Conservation (phyloP, 768 basidiomycete species). For the Macrocybe gigantea region DNA sequence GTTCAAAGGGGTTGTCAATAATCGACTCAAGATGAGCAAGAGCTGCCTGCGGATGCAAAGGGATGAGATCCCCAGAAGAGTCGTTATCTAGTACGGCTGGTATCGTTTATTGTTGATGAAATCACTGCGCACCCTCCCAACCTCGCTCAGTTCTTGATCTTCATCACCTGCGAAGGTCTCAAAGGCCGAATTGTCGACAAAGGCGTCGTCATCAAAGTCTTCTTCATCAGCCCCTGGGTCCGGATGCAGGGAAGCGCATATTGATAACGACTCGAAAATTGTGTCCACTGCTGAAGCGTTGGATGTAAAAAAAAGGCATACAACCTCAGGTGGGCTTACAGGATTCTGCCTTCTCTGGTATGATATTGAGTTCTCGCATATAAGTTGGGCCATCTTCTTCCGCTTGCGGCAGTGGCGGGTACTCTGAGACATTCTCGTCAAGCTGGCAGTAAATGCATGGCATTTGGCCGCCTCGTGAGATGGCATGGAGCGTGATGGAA, state of each 20-base stretch:
- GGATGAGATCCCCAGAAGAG: constrained; percentile 18
- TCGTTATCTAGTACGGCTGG: constrained; percentile 73
- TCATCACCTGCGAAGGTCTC: constrained; percentile 50
- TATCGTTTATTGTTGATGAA: constrained; percentile 72
- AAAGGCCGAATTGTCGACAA: constrained; percentile 51
- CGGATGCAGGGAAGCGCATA: constrained; percentile 82
- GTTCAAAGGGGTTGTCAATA: constrained; percentile 49
- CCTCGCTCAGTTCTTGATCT: constrained; percentile 74
- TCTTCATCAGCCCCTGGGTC: constrained; percentile 46
- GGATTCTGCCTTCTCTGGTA: constrained; percentile 50
- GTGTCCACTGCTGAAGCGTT: constrained; percentile 52
- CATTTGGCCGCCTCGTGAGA: constrained; percentile 61
- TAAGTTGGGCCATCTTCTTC: constrained; percentile 34
- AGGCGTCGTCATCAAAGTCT: constrained; percentile 50
- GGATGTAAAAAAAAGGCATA: background rate
- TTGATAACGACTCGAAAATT: constrained; percentile 83
- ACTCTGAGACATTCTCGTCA: constrained; percentile 47
- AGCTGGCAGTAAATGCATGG: constrained; percentile 92
- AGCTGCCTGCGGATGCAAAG: constrained; percentile 51
- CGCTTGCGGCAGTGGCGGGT: constrained; percentile 26
- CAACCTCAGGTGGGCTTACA: constrained; percentile 40
- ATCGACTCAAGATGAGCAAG: constrained; percentile 81
- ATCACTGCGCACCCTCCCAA: constrained; percentile 93
- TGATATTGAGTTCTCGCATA: constrained; percentile 79
- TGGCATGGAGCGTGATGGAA: constrained; percentile 87